Evolutionary conservation across 179 eudicot genomes (phyloP), one percentile per base, ranked within the genome.

Genomic region (Vitellaria paradoxa): DNA sequence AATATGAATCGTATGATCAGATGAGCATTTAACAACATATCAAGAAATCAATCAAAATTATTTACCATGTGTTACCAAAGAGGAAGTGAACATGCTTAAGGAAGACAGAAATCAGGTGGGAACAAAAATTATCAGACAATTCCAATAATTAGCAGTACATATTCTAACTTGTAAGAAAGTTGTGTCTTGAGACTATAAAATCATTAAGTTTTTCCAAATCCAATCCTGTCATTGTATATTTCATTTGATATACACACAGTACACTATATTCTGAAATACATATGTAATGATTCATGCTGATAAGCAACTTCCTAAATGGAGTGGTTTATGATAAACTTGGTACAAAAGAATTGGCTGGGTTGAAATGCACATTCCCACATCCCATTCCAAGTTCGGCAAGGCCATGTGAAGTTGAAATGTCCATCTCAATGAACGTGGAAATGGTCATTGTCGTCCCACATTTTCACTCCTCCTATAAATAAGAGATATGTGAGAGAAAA

Each of bases 1-100:
- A 30, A 64, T 2, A 9, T 5, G 52, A 49, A 49, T 49, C 9
- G 18, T 18, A 65, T 65, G 49, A 55, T 2, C 18, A 20, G 14
- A 68, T 68, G 53, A 69, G 42, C 7, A 62, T n/a, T 30, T 14
- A 63, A 64, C 9, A 75, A n/a, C 24, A 65, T 75, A 50, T 20
- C 21, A 64, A 63, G 47, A 72, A 40, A 70, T 50, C 18, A 49
- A 37, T 4, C 5, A 3, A 9, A 37, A 73, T 13, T 11, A 1
- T 42, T 17, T 45, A 73, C 40, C n/a, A 24, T n/a, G n/a, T n/a
- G n/a, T n/a, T n/a, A n/a, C 23, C 56, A 42, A 74, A 46, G 37
- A 61, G 20, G 57, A 24, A 6, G 24, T 21, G 30, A 6, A 13
- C 42, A 74, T 52, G 12, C 57, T 24, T 9, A 64, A 26, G 15